Evolutionary conservation across 257 asterid species (phyloP).

Genomic region (Solanum megistacrolobum): DNA sequence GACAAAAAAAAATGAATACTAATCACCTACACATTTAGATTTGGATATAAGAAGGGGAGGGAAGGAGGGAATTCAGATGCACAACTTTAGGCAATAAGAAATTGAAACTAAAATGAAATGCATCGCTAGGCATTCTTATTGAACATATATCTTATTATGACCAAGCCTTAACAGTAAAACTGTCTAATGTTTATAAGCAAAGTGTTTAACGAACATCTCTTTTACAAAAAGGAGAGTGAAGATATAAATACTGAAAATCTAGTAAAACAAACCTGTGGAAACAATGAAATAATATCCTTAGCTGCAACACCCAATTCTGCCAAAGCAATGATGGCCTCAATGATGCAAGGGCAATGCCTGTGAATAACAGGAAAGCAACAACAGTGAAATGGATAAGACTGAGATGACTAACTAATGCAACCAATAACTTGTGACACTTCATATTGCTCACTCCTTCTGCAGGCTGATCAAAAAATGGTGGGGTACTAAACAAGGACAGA

Average conservation of each 20-base stretch:
- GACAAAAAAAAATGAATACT: neutral
- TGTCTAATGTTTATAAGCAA: neutral
- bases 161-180: neutral
- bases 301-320: slow-evolving; percentile 85
- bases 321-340: slow-evolving; percentile 84
- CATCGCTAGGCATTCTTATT: neutral
- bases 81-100: neutral
- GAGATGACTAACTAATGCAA: neutral
- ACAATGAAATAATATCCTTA: slow-evolving; percentile 65
- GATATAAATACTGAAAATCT: neutral
- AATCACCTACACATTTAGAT: neutral
- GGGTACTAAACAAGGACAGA: neutral
- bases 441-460: neutral
- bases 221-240: neutral
- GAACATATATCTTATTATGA: neutral
- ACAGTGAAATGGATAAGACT: neutral
- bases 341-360: slow-evolving; percentile 79
- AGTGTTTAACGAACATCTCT: neutral
- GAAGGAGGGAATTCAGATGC: neutral
- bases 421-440: neutral
- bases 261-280: slow-evolving; percentile 66
- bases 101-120: neutral
- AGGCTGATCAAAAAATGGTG: neutral
- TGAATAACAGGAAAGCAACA: slow-evolving; percentile 4
- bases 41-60: neutral